phyloP scores from a whole-genome alignment of 108 stramenopile genomes.

The Cyclotella atomus region DNA sequence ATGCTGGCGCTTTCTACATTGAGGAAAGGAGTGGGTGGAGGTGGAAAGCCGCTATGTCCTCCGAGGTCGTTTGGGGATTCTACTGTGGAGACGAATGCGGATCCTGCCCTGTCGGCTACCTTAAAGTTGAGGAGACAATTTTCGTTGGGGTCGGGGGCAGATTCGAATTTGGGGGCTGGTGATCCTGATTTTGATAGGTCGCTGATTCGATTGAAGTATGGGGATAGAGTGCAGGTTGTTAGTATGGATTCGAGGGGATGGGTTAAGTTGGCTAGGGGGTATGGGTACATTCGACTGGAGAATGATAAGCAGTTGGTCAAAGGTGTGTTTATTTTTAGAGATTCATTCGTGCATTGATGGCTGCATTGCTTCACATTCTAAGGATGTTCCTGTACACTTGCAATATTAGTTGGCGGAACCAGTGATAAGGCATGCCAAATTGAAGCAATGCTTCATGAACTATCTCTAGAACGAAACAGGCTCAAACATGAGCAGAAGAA shows the following conservation, averaged over 20 bases:
- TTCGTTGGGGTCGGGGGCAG: neutral
- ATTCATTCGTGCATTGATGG: neutral
- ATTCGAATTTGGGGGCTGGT: neutral
- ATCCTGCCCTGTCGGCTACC: slow-evolving; percentile 12
- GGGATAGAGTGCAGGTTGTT: slow-evolving; percentile 83
- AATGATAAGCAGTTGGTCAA: slow-evolving; percentile 72
- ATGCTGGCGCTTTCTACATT: neutral
- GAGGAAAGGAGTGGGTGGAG: neutral
- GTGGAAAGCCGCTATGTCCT: neutral
- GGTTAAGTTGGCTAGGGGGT: slow-evolving; percentile 82
- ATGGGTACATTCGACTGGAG: slow-evolving; percentile 69
- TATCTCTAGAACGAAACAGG: slow-evolving; percentile 62
- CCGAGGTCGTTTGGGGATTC: neutral
- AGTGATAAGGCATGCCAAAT: slow-evolving; percentile 79
- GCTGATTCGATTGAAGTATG: slow-evolving; percentile 57
- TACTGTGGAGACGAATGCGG: neutral
- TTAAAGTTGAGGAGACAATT: slow-evolving; percentile 14
- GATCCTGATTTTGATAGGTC: slow-evolving; percentile 43
- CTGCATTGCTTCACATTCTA: no score
- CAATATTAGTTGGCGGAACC: slow-evolving; percentile 59
- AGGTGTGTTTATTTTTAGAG: slow-evolving; percentile 45
- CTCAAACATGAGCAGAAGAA: slow-evolving; percentile 70
- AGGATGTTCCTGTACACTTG: neutral
- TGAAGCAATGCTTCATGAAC: slow-evolving; percentile 69
- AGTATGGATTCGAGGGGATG: slow-evolving; percentile 67